phyloP scores from a whole-genome alignment of 169 alveolate genomes.

The Perkinsus marinus region DNA sequence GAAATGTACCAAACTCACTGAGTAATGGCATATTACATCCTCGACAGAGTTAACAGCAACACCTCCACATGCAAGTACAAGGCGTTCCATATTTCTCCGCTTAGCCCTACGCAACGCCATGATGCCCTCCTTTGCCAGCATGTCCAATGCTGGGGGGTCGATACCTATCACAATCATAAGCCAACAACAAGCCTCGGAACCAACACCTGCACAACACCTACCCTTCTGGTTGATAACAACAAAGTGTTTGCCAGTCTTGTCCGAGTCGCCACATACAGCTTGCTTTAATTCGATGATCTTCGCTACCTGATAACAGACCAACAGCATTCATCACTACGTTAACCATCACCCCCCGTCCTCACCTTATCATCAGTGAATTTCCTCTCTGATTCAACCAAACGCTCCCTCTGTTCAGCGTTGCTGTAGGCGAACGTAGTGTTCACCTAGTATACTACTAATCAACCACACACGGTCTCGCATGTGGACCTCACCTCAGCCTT shows the following conservation, averaged over 20 bases:
- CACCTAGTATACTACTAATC: constrained; percentile 15
- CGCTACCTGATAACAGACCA: constrained; percentile 5
- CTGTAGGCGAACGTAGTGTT: constrained; percentile 92
- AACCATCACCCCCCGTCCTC: not conserved
- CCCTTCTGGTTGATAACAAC: constrained; percentile 94
- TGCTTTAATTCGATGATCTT: constrained; percentile 84
- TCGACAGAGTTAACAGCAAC: constrained; percentile 90
- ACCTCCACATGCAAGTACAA: constrained; percentile 96
- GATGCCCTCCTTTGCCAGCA: constrained; percentile 93
- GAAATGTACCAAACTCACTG: not conserved
- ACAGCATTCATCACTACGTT: not conserved
- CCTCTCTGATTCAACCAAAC: constrained; percentile 86
- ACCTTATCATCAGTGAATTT: constrained; percentile 92
- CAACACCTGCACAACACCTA: not conserved
- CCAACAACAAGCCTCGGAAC: not conserved
- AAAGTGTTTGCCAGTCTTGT: constrained; percentile 35
- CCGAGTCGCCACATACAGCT: constrained; percentile 17
- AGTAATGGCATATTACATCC: constrained; percentile 44
- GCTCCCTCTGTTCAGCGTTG: constrained; percentile 91
- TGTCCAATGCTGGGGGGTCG: constrained; percentile 96
- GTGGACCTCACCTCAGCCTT: constrained; percentile 82
- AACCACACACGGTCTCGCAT: not conserved
- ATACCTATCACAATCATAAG: constrained; percentile 53
- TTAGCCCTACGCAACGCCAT: constrained; percentile 93
- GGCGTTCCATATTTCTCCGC: constrained; percentile 94